These are phyloP conservation scores for maize (Zea mays) DNA, from an alignment of 176 grass and related monocot species.

Conservation along the genomic window DNA sequence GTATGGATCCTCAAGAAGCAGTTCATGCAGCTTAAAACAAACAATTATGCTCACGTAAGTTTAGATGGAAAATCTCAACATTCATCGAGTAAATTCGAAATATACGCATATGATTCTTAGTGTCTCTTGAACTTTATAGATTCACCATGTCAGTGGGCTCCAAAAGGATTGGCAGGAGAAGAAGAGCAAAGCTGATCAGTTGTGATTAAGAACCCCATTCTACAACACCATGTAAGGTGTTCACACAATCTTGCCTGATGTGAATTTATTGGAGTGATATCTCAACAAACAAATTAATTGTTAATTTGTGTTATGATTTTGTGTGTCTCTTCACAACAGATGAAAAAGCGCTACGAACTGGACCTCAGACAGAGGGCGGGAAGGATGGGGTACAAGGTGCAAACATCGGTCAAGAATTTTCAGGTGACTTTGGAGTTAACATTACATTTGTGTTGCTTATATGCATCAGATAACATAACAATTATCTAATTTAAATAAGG, in stretches of 20 bases:
- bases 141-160: slow-evolving; percentile 76
- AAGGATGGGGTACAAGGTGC: slow-evolving; percentile 78
- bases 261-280: neutral
- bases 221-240: slow-evolving; percentile 65
- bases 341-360: slow-evolving; percentile 72
- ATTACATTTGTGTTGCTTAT: neutral
- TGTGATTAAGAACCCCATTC: slow-evolving; percentile 72
- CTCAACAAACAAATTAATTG: neutral
- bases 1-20: slow-evolving; percentile 81
- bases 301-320: neutral
- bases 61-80: no score
- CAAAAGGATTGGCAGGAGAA: slow-evolving; percentile 80
- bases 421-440: slow-evolving; percentile 76
- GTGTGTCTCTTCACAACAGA: slow-evolving; percentile 34
- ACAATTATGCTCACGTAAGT: slow-evolving; percentile 53
- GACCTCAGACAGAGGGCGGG: slow-evolving; percentile 93
- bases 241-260: neutral
- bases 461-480: no score
- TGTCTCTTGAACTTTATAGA: slow-evolving; percentile 39
- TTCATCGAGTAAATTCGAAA: neutral
- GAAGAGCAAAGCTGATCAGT: slow-evolving; percentile 51
- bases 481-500: no score
- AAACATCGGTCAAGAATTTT: slow-evolving; percentile 94
- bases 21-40: slow-evolving; percentile 59
- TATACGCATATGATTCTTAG: neutral